Percentiles rank a stretch among this genome's conserved stretches.
Conservation (phyloP, 1,139 yeast genomes). For the Geotrichum australiense region DNA sequence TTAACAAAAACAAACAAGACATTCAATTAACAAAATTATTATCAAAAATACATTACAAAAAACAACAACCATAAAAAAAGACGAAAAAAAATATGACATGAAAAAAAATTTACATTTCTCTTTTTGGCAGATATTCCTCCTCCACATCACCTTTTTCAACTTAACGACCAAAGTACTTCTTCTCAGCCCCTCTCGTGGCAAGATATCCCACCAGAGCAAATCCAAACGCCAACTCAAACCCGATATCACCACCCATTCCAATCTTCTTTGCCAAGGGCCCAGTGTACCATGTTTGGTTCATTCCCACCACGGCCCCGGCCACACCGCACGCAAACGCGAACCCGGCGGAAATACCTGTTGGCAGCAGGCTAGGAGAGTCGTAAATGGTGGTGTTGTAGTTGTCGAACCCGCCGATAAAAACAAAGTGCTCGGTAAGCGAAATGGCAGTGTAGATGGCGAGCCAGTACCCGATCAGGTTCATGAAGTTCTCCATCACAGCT, state of each 20-base stretch:
- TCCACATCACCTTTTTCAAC: neutral
- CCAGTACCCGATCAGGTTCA: slow-evolving; percentile 88
- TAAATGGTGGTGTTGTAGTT: slow-evolving; percentile 60
- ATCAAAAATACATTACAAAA: neutral
- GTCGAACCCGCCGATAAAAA: slow-evolving; percentile 50
- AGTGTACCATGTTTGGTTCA: slow-evolving; percentile 75
- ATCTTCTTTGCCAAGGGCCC: slow-evolving; percentile 61
- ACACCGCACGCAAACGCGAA: slow-evolving; percentile 76
- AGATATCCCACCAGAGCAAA: slow-evolving; percentile 65
- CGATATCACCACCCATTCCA: slow-evolving; percentile 73
- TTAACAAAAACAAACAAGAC: neutral
- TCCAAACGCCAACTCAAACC: slow-evolving; percentile 68
- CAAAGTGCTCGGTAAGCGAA: slow-evolving; percentile 67
- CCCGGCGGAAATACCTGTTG: slow-evolving; percentile 70
- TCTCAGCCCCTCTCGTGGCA: slow-evolving; percentile 57
- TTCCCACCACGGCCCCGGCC: slow-evolving; percentile 79
- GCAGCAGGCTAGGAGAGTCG: slow-evolving; percentile 50
- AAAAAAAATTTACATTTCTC: neutral
- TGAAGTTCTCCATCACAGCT: slow-evolving; percentile 69
- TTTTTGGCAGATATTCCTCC: neutral
- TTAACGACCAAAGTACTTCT: slow-evolving; percentile 27
- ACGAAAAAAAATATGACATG: neutral
- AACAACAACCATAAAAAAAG: neutral
- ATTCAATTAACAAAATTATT: neutral
- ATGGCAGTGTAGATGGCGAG: slow-evolving; percentile 77